These are phyloP conservation scores for Polyporus tsugae DNA, from an alignment of 1,284 basidiomycete species.

Conservation along the genomic window DNA sequence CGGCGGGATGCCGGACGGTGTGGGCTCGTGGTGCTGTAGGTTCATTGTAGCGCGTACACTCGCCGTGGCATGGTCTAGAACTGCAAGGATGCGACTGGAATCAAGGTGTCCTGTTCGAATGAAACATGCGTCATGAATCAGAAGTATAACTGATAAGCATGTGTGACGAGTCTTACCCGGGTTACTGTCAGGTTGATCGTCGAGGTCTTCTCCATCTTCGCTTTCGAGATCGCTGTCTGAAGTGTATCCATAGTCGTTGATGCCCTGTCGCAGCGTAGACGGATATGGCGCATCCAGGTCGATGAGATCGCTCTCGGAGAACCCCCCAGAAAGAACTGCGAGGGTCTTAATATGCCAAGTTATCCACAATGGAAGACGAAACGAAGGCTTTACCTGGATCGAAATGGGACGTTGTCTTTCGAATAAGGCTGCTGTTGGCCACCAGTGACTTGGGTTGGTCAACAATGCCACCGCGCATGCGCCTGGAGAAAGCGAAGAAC, in stretches of 20 bases:
- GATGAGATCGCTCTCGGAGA: slow-evolving; percentile 25
- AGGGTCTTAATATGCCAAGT: neutral
- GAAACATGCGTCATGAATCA: neutral
- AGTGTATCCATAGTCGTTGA: slow-evolving; percentile 30
- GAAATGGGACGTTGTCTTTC: slow-evolving; percentile 23
- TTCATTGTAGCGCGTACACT: neutral
- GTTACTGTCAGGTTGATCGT: neutral
- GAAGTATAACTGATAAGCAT: neutral
- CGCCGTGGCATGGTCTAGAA: neutral
- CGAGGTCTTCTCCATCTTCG: slow-evolving; percentile 18
- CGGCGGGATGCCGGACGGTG: neutral
- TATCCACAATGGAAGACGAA: neutral
- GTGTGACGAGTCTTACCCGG: neutral
- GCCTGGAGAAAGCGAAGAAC: slow-evolving; percentile 23
- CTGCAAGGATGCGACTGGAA: neutral
- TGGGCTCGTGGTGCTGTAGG: neutral
- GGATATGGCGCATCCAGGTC: slow-evolving; percentile 30
- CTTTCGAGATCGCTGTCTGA: slow-evolving; percentile 39
- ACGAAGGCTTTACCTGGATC: slow-evolving; percentile 14
- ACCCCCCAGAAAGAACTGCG: slow-evolving; percentile 14
- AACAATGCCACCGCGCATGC: neutral
- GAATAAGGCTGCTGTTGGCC: slow-evolving; percentile 19
- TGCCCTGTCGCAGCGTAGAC: neutral
- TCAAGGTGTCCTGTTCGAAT: neutral
- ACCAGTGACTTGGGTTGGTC: slow-evolving; percentile 10